These are phyloP conservation scores for Phycomyces nitens DNA, from an alignment of 192 early-diverging fungal species.

Conservation along the genomic window DNA sequence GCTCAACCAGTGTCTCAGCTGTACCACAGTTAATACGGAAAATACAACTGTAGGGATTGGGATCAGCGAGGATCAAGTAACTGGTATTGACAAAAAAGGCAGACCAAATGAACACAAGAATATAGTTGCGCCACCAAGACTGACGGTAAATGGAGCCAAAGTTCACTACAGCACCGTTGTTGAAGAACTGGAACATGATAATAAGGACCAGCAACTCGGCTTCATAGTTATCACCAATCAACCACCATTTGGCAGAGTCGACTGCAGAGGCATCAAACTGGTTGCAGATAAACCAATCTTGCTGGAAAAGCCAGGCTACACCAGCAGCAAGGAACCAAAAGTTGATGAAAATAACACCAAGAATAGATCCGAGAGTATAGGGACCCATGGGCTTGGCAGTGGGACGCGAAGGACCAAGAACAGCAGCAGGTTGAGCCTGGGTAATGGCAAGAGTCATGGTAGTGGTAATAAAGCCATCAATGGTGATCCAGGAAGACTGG, in stretches of 20 bases:
- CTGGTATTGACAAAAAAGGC: constrained; percentile 48
- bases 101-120: constrained; percentile 52
- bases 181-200: constrained; percentile 68
- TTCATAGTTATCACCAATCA: constrained; percentile 79
- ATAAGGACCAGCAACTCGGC: constrained; percentile 58
- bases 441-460: constrained; percentile 65
- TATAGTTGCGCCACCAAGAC: constrained; percentile 61
- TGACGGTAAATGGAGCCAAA: constrained; percentile 65
- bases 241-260: constrained; percentile 73
- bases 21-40: constrained; percentile 76
- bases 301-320: constrained; percentile 62
- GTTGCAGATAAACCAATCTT: constrained; percentile 73
- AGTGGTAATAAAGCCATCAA: constrained; percentile 65
- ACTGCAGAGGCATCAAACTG: constrained; percentile 68
- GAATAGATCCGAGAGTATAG: constrained; percentile 66
- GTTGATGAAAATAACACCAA: constrained; percentile 72
- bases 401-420: constrained; percentile 57
- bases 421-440: constrained; percentile 53
- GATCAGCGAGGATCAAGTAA: constrained; percentile 52
- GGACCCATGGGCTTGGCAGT: constrained; percentile 74
- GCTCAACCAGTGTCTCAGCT: constrained; percentile 29
- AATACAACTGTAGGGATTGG: constrained; percentile 49
- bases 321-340: constrained; percentile 53
- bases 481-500: constrained; percentile 73
- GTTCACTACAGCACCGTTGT: constrained; percentile 67